Percentiles rank a stretch among this genome's conserved stretches.
These are phyloP conservation scores for Fusarium poae DNA, from an alignment of 2,329 filamentous ascomycete genomes.

Conservation along the genomic window DNA sequence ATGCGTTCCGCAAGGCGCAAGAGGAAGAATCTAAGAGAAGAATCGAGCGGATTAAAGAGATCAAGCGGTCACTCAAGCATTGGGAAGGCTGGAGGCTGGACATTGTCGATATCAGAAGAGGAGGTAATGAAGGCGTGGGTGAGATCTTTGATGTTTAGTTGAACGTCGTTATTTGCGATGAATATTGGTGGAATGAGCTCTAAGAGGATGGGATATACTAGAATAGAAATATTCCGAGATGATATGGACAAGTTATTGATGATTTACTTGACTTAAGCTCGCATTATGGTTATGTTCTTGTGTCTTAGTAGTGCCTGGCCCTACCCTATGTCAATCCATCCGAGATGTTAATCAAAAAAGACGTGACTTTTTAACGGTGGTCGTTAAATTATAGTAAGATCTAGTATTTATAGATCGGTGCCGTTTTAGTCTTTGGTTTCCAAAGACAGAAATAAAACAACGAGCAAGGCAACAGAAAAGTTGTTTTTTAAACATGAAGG, in stretches of 20 bases:
- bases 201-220: slow-evolving; percentile 20
- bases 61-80: slow-evolving; percentile 73
- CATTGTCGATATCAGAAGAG: slow-evolving; percentile 70
- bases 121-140: slow-evolving; percentile 70
- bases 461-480: not conserved
- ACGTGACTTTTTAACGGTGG: not conserved
- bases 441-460: not conserved
- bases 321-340: slow-evolving; percentile 13
- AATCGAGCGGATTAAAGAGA: slow-evolving; percentile 73
- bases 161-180: slow-evolving; percentile 4
- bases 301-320: not conserved
- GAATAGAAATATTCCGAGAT: slow-evolving; percentile 16
- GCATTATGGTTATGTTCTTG: not conserved
- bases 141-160: slow-evolving; percentile 73
- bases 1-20: slow-evolving; percentile 72
- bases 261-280: not conserved
- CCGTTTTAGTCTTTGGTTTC: not conserved
- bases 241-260: slow-evolving; percentile 14
- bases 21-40: slow-evolving; percentile 71
- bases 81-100: slow-evolving; percentile 77
- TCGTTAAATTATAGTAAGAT: not conserved
- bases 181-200: not conserved
- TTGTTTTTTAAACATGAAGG: not conserved
- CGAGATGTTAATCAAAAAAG: not conserved
- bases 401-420: not conserved